Evolutionary conservation across 345 rosid genomes (phyloP).

Genomic region (Citrus inodora): DNA sequence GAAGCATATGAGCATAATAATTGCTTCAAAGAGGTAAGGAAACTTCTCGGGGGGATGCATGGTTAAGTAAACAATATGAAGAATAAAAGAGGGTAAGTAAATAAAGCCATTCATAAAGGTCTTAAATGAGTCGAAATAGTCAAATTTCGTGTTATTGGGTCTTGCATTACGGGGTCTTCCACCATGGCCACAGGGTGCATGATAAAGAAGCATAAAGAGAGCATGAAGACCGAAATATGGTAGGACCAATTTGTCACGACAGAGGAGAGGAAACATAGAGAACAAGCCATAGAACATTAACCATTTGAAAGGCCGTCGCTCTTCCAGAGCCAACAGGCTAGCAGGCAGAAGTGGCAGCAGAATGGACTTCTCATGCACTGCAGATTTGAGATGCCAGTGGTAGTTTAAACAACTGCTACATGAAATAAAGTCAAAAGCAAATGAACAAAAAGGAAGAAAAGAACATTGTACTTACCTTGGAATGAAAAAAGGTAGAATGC

Average conservation of each 20-base stretch:
- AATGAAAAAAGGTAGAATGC: constrained; percentile 88
- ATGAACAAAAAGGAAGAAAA: neutral
- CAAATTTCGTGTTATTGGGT: constrained; percentile 12
- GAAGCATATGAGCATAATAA: constrained; percentile 72
- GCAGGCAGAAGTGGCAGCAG: constrained; percentile 89
- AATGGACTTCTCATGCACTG: constrained; percentile 98
- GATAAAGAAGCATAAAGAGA: constrained; percentile 50
- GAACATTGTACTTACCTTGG: constrained; percentile 50
- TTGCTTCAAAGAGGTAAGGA: constrained; percentile 71
- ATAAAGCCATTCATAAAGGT: constrained; percentile 24
- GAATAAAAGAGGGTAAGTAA: constrained; percentile 44
- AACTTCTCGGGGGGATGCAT: constrained; percentile 51
- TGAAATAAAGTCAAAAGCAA: neutral
- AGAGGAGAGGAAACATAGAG: constrained; percentile 92
- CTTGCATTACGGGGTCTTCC: constrained; percentile 21
- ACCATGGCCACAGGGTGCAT: constrained; percentile 35
- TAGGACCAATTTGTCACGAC: constrained; percentile 67
- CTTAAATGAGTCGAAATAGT: constrained; percentile 19
- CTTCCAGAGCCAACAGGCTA: constrained; percentile 64
- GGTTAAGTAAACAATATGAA: constrained; percentile 64
- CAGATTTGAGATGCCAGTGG: constrained; percentile 17
- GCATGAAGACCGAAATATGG: constrained; percentile 54
- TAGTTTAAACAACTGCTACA: constrained; percentile 2
- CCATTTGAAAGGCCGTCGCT: constrained; percentile 45
- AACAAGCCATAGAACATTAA: constrained; percentile 66